Conservation (phyloP, 768 basidiomycete species). For the Boletus barrowsii region DNA sequence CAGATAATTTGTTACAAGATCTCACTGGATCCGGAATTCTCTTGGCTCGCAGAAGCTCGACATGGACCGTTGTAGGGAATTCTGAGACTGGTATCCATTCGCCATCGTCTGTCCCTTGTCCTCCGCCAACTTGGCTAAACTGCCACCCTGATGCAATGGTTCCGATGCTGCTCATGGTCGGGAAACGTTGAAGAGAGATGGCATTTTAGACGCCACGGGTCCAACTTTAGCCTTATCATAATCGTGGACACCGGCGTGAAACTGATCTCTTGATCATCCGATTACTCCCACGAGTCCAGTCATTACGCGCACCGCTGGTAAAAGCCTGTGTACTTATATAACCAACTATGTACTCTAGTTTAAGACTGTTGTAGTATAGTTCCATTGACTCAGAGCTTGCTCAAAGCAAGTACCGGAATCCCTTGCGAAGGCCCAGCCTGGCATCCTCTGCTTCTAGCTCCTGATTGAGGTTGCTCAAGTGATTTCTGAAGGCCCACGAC, state of each 20-base stretch:
- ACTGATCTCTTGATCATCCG: neutral
- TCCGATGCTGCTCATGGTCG: conserved; percentile 22
- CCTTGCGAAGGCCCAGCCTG: conserved; percentile 32
- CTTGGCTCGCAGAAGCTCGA: conserved; percentile 70
- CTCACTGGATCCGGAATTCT: conserved; percentile 82
- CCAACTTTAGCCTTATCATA: conserved; percentile 1
- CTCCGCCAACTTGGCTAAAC: conserved; percentile 66
- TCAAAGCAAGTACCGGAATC: conserved; percentile 48
- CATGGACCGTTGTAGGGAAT: conserved; percentile 86
- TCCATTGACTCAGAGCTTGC: conserved; percentile 26
- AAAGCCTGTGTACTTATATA: too few relatives aligned
- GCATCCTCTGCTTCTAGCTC: conserved; percentile 39
- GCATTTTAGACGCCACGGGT: neutral
- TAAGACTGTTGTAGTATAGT: too few relatives aligned
- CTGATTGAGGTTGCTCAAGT: conserved; percentile 42
- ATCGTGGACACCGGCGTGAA: neutral
- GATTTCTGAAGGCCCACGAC: conserved; percentile 46
- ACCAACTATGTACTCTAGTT: too few relatives aligned
- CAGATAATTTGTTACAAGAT: conserved; percentile 7
- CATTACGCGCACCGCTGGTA: too few relatives aligned
- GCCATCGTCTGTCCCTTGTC: conserved; percentile 51
- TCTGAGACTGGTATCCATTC: conserved; percentile 65
- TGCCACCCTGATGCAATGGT: conserved; percentile 50
- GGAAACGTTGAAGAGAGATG: neutral
- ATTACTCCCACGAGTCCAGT: too few relatives aligned